These are phyloP conservation scores for Macrocystidia cucumis DNA, from an alignment of 1,284 basidiomycete species.

Conservation along the genomic window DNA sequence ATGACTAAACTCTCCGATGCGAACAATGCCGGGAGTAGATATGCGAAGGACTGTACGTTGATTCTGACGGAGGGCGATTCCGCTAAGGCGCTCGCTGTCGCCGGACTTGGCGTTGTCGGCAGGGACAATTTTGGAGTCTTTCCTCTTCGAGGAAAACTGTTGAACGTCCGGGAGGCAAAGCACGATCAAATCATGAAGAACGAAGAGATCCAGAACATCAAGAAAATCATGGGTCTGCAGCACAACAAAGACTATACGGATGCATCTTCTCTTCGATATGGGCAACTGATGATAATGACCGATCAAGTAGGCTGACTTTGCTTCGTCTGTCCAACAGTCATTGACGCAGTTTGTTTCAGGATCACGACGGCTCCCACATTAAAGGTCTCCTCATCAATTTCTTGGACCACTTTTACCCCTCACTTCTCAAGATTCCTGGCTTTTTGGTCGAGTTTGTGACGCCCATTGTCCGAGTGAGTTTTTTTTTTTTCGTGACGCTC, in stretches of 20 bases:
- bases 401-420: conserved; percentile 96
- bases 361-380: conserved; percentile 99
- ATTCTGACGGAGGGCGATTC: conserved; percentile 99
- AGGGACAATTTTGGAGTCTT: conserved; percentile 98
- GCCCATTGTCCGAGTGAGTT: conserved; percentile 87
- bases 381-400: conserved; percentile 99
- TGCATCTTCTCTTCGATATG: conserved; percentile 79
- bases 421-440: conserved; percentile 84
- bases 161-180: conserved; percentile 96
- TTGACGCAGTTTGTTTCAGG: too few species aligned
- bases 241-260: conserved; percentile 87
- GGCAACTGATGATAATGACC: conserved; percentile 98
- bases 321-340: too few species aligned
- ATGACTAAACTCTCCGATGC: conserved; percentile 95
- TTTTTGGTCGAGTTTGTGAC: conserved; percentile 99
- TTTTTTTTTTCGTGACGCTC: conserved; percentile 4
- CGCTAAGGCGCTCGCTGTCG: conserved; percentile 93
- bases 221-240: conserved; percentile 96
- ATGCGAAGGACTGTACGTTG: conserved; percentile 83
- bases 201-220: conserved; percentile 94
- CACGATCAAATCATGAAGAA: conserved; percentile 99
- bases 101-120: conserved; percentile 91
- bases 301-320: conserved; percentile 68
- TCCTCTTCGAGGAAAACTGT: conserved; percentile 92
- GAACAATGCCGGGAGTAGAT: conserved; percentile 90